Evolutionary conservation across 2,329 filamentous ascomycete species (phyloP).

Genomic region (Nectriaceae sp.): DNA sequence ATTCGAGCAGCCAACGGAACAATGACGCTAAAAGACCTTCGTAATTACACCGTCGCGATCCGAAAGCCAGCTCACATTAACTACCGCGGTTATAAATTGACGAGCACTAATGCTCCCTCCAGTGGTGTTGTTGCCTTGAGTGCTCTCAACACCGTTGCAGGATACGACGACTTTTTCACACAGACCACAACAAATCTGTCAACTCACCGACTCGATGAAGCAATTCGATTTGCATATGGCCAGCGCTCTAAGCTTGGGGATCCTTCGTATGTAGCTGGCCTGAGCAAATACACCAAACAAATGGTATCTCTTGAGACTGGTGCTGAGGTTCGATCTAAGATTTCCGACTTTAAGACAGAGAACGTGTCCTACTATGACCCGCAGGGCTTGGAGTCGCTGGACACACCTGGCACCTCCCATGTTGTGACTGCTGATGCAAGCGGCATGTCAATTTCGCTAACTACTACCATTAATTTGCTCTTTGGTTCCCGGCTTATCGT

Average conservation of each 20-base stretch:
- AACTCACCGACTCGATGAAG: constrained; percentile 82
- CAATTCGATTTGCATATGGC: constrained; percentile 87
- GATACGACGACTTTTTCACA: constrained; percentile 60
- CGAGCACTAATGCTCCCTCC: constrained; percentile 72
- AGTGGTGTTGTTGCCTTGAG: constrained; percentile 76
- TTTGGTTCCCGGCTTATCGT: constrained; percentile 82
- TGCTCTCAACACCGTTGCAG: constrained; percentile 80
- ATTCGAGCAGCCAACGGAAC: constrained; percentile 74
- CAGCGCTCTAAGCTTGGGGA: constrained; percentile 78
- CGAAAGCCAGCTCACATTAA: constrained; percentile 64
- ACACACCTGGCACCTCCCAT: constrained; percentile 75
- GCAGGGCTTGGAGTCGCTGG: constrained; percentile 61
- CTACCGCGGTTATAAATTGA: constrained; percentile 72
- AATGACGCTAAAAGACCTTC: constrained; percentile 79
- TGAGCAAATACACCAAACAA: constrained; percentile 63
- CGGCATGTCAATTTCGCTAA: constrained; percentile 78
- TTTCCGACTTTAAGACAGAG: constrained; percentile 71
- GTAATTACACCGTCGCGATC: constrained; percentile 68
- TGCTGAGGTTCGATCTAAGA: constrained; percentile 61
- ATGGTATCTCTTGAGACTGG: constrained; percentile 68
- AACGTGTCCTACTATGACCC: constrained; percentile 77
- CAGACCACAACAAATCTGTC: constrained; percentile 41
- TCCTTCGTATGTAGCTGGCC: constrained; percentile 68
- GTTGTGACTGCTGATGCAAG: constrained; percentile 70
- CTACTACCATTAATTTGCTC: constrained; percentile 84